Evolutionary conservation across 2,329 filamentous ascomycete species (phyloP).

Genomic region (Pseudogymnoascus sp.): DNA sequence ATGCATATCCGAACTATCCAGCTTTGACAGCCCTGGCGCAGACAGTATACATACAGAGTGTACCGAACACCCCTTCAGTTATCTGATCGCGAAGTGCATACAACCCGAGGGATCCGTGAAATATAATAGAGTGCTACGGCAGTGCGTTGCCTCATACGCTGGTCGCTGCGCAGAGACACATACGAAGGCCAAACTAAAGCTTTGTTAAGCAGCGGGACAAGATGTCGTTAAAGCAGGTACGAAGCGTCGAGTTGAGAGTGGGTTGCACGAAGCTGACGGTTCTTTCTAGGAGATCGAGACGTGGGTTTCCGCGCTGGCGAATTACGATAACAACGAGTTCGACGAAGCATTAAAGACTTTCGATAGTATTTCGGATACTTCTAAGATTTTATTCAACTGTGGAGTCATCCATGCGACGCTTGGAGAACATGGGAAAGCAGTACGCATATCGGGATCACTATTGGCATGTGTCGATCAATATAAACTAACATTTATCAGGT

Average conservation of each 20-base stretch:
- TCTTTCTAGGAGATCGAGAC: constrained; percentile 79
- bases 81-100: background rate
- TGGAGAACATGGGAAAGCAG: constrained; percentile 91
- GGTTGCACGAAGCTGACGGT: constrained; percentile 3
- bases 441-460: constrained; percentile 41
- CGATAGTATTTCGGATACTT: constrained; percentile 82
- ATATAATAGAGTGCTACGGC: background rate
- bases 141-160: constrained; percentile 1
- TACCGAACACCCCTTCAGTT: background rate
- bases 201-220: background rate
- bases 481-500: constrained; percentile 44
- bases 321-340: constrained; percentile 97
- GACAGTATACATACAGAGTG: constrained; percentile 3
- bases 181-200: background rate
- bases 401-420: constrained; percentile 96
- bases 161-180: background rate
- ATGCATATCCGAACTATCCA: background rate
- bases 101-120: background rate
- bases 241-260: background rate
- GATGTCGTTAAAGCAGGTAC: constrained; percentile 4
- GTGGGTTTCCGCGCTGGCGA: constrained; percentile 84
- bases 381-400: constrained; percentile 97
- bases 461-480: constrained; percentile 17
- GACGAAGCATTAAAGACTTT: constrained; percentile 81
- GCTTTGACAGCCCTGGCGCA: constrained; percentile 1